Evolutionary conservation across 345 rosid species (phyloP), one percentile per base, ranked within the genome.

Genomic region (Dipteronia sinensis): DNA sequence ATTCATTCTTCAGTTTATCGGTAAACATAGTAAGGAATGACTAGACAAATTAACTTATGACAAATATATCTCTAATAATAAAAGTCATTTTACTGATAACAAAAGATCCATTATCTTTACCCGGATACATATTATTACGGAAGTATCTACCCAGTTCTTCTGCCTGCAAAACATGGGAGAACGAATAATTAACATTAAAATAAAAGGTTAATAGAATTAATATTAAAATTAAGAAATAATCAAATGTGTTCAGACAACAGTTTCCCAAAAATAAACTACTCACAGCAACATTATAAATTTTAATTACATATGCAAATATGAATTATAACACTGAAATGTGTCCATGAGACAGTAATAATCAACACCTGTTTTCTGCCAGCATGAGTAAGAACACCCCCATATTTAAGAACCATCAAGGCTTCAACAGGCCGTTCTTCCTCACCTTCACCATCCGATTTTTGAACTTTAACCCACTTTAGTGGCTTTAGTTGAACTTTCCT

Each of bases 381-480:
- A 94, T 97, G 99, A 10, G 99, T 97, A 73, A 97, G 90, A 83
- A 97, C 98, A 44, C 99, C 99, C 72, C 99, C 99, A 83, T 97
- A 97, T 77, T 97, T 97, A 83, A 97, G 92, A 86, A 97, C 89
- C 99, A 97, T 97, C 67, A 97, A 87, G 75, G 99, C 99, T 85
- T 97, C 99, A 74, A 89, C 89, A 27, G 99, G 99, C 19, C 93
- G 87, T 80, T 97, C 98, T 86, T 94, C 96, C 83, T 94, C 99
- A 38, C 94, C 99, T 78, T 97, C 99, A 82, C 94, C 96, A 72
- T 85, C 91, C 77, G 79, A 59, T 87, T 90, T 94, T 77, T 84
- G 76, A 80, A 90, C 92, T 79, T 88, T 96, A 76, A 85, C 86
- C 99, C 99, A 97, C 83, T 93, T 93, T 38, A 93, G 85, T 4